Base-by-base conservation (phyloP, 2,329 filamentous ascomycete genomes). In the Endocalyx cinctus region DNA sequence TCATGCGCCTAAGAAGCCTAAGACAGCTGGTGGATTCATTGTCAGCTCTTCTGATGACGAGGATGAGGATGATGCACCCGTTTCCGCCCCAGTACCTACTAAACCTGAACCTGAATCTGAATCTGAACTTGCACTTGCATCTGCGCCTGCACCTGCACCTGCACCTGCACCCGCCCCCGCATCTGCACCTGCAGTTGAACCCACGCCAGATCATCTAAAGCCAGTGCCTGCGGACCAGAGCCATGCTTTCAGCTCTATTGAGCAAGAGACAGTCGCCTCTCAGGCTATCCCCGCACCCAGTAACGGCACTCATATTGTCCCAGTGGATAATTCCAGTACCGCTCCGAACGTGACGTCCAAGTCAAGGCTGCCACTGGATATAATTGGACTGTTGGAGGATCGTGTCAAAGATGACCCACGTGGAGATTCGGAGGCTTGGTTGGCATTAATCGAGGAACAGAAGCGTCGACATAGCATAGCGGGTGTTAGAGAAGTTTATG, bases 351-450 rank as follows among this genome's bases (percentile, higher is more conserved):
- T 37, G 30, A 44, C 46, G 19, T 29, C 46, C 10, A 51, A 48
- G 22, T 41, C 53, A 39, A 51, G 55, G 52, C 41, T 55, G 32
- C 78, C 83, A 35, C 76, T 82, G 63, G 84, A 94, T 62, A 77
- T 76, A 45, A 72, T 90, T 49, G 80, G 83, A 37, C 77, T 89
- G 38, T 72, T 97, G 53, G 90, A 98, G 67, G 86, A 92, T 58
- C 82, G 90, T 54, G 84, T 97, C 58, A 82, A 84, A 57, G 86
- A 96, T 54, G 92, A 98, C 55, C 86, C 90, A 12, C 84, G 87
- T 51, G 92, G 90, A 53, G 89, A 96, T 50, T 78, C 92, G 61
- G 85, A 92, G 57, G 87, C 90, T 19, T 98, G 92, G 92, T 67
- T 94, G 51, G 76, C 77, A 45, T 72, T 98, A 55, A 90, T 98